Evolutionary conservation across 2,329 filamentous ascomycete species (phyloP).

Genomic region (Hymenoscyphus infarciens): DNA sequence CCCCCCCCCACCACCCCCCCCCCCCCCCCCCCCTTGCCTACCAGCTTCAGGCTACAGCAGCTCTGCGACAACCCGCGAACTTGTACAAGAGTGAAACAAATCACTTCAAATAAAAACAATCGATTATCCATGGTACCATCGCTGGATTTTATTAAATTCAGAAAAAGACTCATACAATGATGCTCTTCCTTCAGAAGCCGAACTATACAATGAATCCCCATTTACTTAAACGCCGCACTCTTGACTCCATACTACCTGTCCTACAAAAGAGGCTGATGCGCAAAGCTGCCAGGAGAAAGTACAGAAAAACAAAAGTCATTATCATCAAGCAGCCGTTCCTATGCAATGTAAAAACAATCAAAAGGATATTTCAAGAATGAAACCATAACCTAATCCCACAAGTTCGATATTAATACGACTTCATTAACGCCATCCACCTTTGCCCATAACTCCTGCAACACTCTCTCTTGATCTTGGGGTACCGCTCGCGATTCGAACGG

Average conservation of each 20-base stretch:
- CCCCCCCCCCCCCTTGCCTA: too few species aligned
- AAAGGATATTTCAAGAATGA: background rate
- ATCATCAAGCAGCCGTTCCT: slow-evolving; percentile 19
- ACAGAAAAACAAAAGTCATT: slow-evolving; percentile 19
- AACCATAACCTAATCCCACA: background rate
- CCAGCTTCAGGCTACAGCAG: too few species aligned
- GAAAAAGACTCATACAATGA: slow-evolving; percentile 1
- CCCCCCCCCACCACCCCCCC: too few species aligned
- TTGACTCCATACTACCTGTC: slow-evolving; percentile 12
- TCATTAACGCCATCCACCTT: slow-evolving; percentile 30
- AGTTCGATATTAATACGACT: slow-evolving; percentile 2
- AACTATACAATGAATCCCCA: slow-evolving; percentile 9
- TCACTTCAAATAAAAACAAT: background rate
- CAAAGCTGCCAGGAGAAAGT: slow-evolving; percentile 3
- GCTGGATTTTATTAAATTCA: background rate
- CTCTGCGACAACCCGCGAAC: too few species aligned
- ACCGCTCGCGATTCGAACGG: slow-evolving; percentile 26
- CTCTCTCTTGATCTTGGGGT: slow-evolving; percentile 31
- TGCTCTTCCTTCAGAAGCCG: background rate
- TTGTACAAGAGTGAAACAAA: too few species aligned
- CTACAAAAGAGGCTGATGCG: background rate
- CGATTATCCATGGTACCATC: background rate
- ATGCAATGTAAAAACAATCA: slow-evolving; percentile 6
- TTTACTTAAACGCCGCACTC: slow-evolving; percentile 14
- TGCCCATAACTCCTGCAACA: slow-evolving; percentile 29